A percentile compares a stretch with the other conserved stretches of the same genome.
These are phyloP conservation scores for Fusarium solani-melongenae DNA, from an alignment of 2,329 filamentous ascomycete genomes.

Conservation along the genomic window DNA sequence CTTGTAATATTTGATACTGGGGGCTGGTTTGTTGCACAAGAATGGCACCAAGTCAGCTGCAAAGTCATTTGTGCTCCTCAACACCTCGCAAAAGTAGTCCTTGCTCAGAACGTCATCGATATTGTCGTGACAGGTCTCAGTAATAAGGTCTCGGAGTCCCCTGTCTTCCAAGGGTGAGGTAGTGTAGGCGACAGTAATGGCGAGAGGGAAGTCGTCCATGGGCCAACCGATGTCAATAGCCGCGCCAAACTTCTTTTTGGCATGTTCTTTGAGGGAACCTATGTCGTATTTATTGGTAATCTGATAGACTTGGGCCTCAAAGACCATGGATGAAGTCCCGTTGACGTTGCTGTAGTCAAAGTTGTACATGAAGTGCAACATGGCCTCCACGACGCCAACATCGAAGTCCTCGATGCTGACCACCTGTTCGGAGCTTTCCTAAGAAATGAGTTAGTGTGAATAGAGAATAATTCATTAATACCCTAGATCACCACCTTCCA, in stretches of 20 bases:
- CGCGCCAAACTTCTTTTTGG: background rate
- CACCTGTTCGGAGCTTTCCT: slow-evolving; percentile 4
- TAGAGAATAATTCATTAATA: background rate
- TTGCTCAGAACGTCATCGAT: background rate
- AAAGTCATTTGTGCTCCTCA: background rate
- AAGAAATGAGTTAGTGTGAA: background rate
- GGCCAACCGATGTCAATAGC: background rate
- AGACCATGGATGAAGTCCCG: background rate
- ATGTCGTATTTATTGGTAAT: slow-evolving; percentile 14
- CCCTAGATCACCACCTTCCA: background rate
- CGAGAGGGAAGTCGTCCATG: background rate
- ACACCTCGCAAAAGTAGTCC: background rate
- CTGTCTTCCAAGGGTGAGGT: background rate
- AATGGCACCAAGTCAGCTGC: slow-evolving; percentile 6
- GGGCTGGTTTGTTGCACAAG: background rate
- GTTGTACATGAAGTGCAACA: slow-evolving; percentile 13
- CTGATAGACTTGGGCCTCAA: slow-evolving; percentile 13
- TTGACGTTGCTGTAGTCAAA: background rate
- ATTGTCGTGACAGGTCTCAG: background rate
- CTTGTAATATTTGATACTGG: background rate
- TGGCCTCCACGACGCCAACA: background rate
- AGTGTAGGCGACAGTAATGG: background rate
- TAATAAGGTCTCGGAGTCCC: slow-evolving; percentile 4
- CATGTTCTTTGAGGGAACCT: background rate
- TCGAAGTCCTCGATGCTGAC: slow-evolving; percentile 11